phyloP scores from a whole-genome alignment of 331 rosid genomes.

The Quercus lobata region DNA sequence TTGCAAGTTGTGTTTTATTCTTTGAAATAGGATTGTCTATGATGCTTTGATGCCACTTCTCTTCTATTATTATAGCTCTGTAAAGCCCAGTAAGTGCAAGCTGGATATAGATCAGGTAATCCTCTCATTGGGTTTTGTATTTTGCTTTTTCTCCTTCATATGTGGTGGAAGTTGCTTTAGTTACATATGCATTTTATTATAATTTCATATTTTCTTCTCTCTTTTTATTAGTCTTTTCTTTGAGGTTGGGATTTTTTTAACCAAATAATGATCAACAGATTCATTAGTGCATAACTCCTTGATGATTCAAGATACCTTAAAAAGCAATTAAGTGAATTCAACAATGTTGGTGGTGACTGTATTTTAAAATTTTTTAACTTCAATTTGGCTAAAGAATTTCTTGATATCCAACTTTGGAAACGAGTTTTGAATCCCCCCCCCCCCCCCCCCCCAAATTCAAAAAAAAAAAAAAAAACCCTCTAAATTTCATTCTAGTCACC shows the following conservation, averaged over 20 bases:
- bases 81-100: slow-evolving; percentile 11
- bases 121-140: neutral
- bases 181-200: neutral
- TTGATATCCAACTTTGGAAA: neutral
- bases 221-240: neutral
- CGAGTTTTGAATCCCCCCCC: neutral
- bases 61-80: slow-evolving; percentile 6
- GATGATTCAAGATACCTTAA: neutral
- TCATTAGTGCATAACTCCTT: neutral
- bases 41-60: slow-evolving; percentile 7
- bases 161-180: neutral
- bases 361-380: neutral
- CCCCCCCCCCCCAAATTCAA: too few species aligned
- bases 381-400: neutral
- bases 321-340: neutral
- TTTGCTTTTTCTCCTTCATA: neutral
- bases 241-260: too few species aligned
- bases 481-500: neutral
- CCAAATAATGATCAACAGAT: neutral
- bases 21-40: neutral
- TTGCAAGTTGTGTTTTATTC: neutral
- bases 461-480: neutral
- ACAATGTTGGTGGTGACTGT: neutral
- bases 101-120: slow-evolving; percentile 10
- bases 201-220: neutral